phyloP scores from a whole-genome alignment of 306 rosid genomes.

The Canavalia ensiformis region DNA sequence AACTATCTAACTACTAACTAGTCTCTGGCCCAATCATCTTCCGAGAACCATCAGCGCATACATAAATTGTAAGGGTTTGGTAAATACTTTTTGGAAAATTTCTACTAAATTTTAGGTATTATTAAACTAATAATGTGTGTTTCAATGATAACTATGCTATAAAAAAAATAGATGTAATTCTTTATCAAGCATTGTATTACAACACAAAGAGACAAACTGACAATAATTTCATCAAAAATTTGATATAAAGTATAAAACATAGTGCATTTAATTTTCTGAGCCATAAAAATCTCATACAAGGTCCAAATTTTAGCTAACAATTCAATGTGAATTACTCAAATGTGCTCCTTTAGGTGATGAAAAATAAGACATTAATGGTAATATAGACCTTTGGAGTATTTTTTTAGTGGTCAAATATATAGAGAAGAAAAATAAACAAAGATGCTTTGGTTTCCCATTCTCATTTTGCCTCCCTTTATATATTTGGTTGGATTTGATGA shows the following conservation, averaged over 20 bases:
- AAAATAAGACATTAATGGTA: neutral
- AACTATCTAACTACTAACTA: neutral
- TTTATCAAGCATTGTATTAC: constrained; percentile 22
- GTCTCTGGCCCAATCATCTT: neutral
- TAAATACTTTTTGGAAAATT: neutral
- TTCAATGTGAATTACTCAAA: constrained; percentile 14
- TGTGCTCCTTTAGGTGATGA: constrained; percentile 8
- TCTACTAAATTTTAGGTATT: neutral
- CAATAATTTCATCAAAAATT: constrained; percentile 21
- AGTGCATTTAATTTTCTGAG: constrained; percentile 10
- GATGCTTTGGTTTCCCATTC: too few species aligned
- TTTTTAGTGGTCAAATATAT: constrained; percentile 6
- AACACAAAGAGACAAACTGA: neutral
- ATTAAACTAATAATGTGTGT: too few species aligned
- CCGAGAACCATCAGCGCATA: neutral
- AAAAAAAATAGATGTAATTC: too few species aligned
- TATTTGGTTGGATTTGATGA: too few species aligned
- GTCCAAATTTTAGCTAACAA: constrained; percentile 7
- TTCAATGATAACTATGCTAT: too few species aligned
- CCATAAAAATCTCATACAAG: neutral
- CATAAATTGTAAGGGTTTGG: neutral
- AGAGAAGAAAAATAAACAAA: constrained; percentile 30
- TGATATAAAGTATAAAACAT: constrained; percentile 34
- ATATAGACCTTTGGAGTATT: constrained; percentile 15
- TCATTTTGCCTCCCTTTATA: too few species aligned